Percentiles rank a stretch among this genome's conserved stretches.
phyloP scores from a whole-genome alignment of 2,329 filamentous ascomycete species.

The Monilinia laxa region DNA sequence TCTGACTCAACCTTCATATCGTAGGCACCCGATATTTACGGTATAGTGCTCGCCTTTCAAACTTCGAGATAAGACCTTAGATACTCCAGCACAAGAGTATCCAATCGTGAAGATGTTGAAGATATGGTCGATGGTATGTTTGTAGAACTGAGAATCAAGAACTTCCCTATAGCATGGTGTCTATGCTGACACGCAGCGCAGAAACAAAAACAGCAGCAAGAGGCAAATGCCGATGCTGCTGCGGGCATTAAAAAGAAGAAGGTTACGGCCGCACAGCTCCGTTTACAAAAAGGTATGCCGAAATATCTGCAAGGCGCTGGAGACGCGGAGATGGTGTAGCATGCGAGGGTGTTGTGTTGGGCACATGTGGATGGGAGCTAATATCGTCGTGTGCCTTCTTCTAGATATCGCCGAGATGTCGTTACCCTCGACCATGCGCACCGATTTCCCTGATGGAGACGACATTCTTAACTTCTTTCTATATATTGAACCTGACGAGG shows the following conservation, averaged over 20 bases:
- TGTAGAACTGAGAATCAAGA: neutral
- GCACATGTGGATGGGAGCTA: conserved; percentile 3
- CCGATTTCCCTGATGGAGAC: conserved; percentile 77
- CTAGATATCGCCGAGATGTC: conserved; percentile 79
- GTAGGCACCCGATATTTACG: neutral
- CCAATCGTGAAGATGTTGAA: conserved; percentile 76
- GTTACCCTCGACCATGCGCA: conserved; percentile 76
- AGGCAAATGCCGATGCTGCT: conserved; percentile 74
- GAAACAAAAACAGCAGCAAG: conserved; percentile 97
- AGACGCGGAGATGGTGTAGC: neutral
- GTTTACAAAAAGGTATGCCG: conserved; percentile 85
- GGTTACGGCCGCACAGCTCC: conserved; percentile 91
- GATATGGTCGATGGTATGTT: conserved; percentile 95
- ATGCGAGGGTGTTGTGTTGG: neutral
- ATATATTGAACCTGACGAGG: conserved; percentile 81
- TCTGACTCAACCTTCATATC: neutral
- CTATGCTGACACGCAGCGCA: conserved; percentile 42
- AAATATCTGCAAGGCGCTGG: neutral
- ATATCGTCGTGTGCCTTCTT: neutral
- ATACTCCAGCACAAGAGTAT: neutral
- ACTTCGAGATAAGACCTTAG: neutral
- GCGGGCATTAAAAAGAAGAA: conserved; percentile 92
- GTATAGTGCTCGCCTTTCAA: neutral
- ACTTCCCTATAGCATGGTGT: neutral
- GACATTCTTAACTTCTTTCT: conserved; percentile 83